Evolutionary conservation across 2,329 filamentous ascomycete genomes (phyloP), one percentile per base, ranked within the genome.

Genomic region (Ascochyta koolunga): DNA sequence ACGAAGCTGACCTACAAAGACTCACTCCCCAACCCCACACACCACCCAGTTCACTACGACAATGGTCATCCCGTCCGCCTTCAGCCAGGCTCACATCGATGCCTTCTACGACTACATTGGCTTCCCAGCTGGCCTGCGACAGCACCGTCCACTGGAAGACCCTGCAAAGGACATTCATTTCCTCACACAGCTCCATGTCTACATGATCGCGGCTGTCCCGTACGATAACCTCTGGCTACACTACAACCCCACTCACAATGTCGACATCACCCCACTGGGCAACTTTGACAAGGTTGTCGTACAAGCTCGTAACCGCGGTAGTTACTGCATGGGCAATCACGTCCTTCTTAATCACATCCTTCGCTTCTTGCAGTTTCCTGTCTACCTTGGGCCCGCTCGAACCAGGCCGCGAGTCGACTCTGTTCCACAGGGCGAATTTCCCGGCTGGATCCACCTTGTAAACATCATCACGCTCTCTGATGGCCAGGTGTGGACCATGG

Each of bases 261-360:
- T 68, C 24, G 61, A 76, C 13, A 77, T 86, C 6, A 72, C 80
- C 19, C 78, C 80, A 0, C 72, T 80, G n/a, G 59, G 69, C 40
- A 70, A 84, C 2, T 84, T 80, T 63, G 53, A 72, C 15, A 86
- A 85, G 60, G 76, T 83, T 41, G 72, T 86, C 4, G 64, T 48
- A 3, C 64, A 73, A 43, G 68, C 71, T 2, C 75, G 77, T 2
- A 69, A 76, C 15, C 70, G 79, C 2, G 85, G 85, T 16, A 84
- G 85, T 0, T 87, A 87, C 67, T 87, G 84, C 71, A 83, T 87
- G 78, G 84, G 86, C 64, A 77, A 78, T 22, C 81, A 77, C 48
- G 77, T 84, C 36, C 76, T 87, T 18, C 84, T 86, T 60, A 77
- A 80, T 59, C 76, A 83, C 58, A 68, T 84, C 11, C 73, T 86